Evolutionary conservation across 2,329 filamentous ascomycete genomes (phyloP).

Genomic region (Alternaria sp.): DNA sequence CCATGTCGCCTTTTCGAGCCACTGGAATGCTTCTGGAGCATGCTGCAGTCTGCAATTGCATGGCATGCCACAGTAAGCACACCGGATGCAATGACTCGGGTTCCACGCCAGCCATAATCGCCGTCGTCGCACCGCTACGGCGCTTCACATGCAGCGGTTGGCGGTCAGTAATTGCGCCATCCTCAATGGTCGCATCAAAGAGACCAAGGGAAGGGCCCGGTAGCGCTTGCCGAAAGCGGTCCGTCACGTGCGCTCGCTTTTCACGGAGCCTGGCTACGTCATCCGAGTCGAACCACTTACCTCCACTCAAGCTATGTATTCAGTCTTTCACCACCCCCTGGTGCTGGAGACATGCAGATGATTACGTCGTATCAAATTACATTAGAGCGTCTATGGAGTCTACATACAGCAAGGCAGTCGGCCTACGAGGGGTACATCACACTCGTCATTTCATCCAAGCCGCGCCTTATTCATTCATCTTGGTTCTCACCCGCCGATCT

Average conservation of each 20-base stretch:
- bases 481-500: slow-evolving; percentile 35
- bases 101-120: slow-evolving; percentile 4
- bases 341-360: background rate
- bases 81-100: background rate
- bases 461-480: slow-evolving; percentile 12
- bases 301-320: too few relatives aligned
- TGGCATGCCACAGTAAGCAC: slow-evolving; percentile 7
- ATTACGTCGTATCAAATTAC: background rate
- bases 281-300: too few relatives aligned
- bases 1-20: slow-evolving; percentile 9
- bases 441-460: background rate
- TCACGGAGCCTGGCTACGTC: too few relatives aligned
- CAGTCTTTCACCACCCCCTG: too few relatives aligned
- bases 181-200: slow-evolving; percentile 20
- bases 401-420: background rate
- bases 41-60: slow-evolving; percentile 2
- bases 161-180: slow-evolving; percentile 20
- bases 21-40: slow-evolving; percentile 5
- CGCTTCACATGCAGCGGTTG: background rate
- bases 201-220: slow-evolving; percentile 6
- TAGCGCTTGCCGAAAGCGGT: slow-evolving; percentile 24
- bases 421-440: background rate
- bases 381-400: background rate
- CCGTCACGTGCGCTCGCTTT: slow-evolving; percentile 20
- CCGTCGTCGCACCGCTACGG: slow-evolving; percentile 1